Percentiles rank a stretch among this genome's conserved stretches.
These are phyloP conservation scores for Claviceps lovelessii DNA, from an alignment of 2,329 filamentous ascomycete species.

Conservation along the genomic window DNA sequence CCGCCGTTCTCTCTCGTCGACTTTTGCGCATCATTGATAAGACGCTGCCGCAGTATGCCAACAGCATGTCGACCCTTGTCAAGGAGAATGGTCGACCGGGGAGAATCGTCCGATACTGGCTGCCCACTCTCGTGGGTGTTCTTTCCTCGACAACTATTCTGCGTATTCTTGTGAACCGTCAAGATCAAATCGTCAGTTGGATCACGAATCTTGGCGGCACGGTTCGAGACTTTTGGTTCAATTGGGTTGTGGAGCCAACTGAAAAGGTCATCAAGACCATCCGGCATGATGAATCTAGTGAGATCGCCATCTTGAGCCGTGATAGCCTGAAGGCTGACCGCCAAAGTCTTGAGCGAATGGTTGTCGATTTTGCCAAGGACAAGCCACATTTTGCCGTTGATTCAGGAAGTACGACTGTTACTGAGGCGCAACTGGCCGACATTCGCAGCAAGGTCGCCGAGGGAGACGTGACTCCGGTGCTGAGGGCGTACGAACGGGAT, in stretches of 20 bases:
- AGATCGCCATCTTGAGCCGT: conserved; percentile 93
- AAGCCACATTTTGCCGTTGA: conserved; percentile 50
- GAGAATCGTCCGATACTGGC: conserved; percentile 70
- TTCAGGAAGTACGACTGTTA: conserved; percentile 31
- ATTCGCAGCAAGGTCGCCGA: conserved; percentile 72
- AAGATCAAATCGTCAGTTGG: conserved; percentile 68
- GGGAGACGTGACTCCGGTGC: conserved; percentile 82
- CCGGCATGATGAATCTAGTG: conserved; percentile 78
- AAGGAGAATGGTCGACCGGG: conserved; percentile 61
- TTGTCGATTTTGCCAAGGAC: conserved; percentile 84
- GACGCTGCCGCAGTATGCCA: conserved; percentile 53
- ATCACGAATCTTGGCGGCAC: conserved; percentile 66
- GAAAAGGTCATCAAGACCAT: conserved; percentile 81
- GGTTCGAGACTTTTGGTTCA: conserved; percentile 78
- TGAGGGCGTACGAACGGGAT: conserved; percentile 84
- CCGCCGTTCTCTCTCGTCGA: conserved; percentile 48
- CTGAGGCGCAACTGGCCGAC: conserved; percentile 54
- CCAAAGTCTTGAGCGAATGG: conserved; percentile 91
- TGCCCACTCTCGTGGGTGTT: conserved; percentile 56
- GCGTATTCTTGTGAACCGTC: conserved; percentile 58
- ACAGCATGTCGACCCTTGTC: conserved; percentile 40
- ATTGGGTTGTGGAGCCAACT: conserved; percentile 84
- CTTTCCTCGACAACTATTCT: conserved; percentile 81
- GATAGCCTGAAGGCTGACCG: conserved; percentile 81
- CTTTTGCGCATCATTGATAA: conserved; percentile 54